phyloP scores from a whole-genome alignment of 2,329 filamentous ascomycete genomes.

The Botrytis galanthina region DNA sequence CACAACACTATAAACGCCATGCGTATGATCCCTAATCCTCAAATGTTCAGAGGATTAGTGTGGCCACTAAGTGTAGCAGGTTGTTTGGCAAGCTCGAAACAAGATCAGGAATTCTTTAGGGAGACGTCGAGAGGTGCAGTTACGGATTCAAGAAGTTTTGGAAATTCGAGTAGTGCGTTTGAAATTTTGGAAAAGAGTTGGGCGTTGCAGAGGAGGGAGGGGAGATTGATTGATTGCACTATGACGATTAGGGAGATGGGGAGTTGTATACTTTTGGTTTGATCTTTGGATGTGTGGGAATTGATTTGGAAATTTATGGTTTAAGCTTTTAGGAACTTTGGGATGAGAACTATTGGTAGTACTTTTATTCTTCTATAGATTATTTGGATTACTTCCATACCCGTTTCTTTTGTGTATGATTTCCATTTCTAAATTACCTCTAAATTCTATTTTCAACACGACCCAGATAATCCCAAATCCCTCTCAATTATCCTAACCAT shows the following conservation, averaged over 20 bases:
- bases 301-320: neutral
- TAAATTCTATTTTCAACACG: neutral
- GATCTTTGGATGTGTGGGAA: neutral
- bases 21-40: conserved; percentile 21
- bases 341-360: neutral
- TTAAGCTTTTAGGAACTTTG: too few species aligned
- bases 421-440: neutral
- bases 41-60: conserved; percentile 22
- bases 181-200: conserved; percentile 27
- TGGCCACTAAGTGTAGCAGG: conserved; percentile 30
- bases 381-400: neutral
- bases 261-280: conserved; percentile 22
- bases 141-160: conserved; percentile 22
- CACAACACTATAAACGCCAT: conserved; percentile 23
- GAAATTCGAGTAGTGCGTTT: conserved; percentile 22
- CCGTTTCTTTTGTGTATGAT: neutral
- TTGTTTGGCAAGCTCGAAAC: conserved; percentile 25
- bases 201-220: conserved; percentile 18
- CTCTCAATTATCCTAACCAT: conserved; percentile 31
- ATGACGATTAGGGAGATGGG: conserved; percentile 17
- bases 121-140: neutral
- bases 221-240: conserved; percentile 22
- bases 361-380: neutral
- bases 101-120: conserved; percentile 27
- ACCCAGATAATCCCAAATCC: conserved; percentile 24